phyloP scores from a whole-genome alignment of 176 grass and related monocot species.

The Cenchrus fungigraminus region DNA sequence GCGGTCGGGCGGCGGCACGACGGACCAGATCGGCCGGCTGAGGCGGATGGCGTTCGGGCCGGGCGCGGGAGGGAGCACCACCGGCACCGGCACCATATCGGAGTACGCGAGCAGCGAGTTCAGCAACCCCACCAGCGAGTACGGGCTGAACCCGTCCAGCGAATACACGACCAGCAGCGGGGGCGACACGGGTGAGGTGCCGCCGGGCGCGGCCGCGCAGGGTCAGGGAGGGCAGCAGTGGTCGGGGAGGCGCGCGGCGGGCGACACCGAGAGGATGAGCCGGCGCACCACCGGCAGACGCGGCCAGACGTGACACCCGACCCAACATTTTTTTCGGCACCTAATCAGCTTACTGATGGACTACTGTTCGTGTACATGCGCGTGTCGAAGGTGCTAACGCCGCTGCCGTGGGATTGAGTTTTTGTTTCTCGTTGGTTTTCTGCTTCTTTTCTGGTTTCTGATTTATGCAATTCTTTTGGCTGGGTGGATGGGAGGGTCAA shows the following conservation, averaged over 20 bases:
- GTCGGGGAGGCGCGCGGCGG: not conserved
- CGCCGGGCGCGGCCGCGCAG: not conserved
- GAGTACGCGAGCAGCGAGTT: slow-evolving; percentile 70
- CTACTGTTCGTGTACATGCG: slow-evolving; percentile 2
- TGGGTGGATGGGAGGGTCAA: not conserved
- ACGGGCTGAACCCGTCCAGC: slow-evolving; percentile 46
- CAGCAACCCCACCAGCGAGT: slow-evolving; percentile 72
- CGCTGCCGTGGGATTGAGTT: not conserved
- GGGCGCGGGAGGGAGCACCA: slow-evolving; percentile 24
- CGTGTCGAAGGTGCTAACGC: not conserved
- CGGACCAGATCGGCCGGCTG: slow-evolving; percentile 50
- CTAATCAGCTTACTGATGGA: not conserved
- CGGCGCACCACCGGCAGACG: slow-evolving; percentile 34
- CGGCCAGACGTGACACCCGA: not conserved
- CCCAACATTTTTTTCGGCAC: no score
- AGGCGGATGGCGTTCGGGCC: slow-evolving; percentile 74
- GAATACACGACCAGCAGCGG: slow-evolving; percentile 54
- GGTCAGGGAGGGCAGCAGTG: not conserved
- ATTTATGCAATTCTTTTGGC: slow-evolving; percentile 34
- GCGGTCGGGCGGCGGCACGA: slow-evolving; percentile 36
- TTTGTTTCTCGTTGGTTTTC: not conserved
- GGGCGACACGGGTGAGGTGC: slow-evolving; percentile 47
- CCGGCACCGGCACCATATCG: slow-evolving; percentile 51
- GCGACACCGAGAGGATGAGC: slow-evolving; percentile 39
- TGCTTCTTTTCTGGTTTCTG: not conserved